Base-by-base conservation (phyloP, 2,329 filamentous ascomycete genomes). In the Claviceps sp. region DNA sequence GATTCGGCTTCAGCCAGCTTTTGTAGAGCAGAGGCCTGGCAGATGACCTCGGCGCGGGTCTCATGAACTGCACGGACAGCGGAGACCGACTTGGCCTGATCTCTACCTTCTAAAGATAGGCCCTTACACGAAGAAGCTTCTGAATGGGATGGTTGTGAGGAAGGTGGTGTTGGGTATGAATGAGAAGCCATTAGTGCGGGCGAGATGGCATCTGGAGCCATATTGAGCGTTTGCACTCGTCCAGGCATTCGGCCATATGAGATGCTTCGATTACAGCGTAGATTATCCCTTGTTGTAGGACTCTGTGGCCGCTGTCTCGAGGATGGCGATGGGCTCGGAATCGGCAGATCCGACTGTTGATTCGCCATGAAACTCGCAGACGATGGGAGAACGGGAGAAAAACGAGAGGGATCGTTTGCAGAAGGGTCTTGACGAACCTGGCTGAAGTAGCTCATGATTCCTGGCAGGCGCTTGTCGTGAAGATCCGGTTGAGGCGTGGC, bases 381-480 rank as follows among this genome's bases (percentile, higher is more conserved):
- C 62, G 58, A 61, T 65, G 63, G 64, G 63, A 68, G 60, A 67
- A 66, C 62, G 68, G 69, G 67, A 56, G 56, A 60, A 57, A 55
- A 57, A 55, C 56, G 59, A 57, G 56, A 56, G 52, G 57, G 49
- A 52, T 57, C 67, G 65, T 60, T 74, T 70, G 70, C 67, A 77
- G 79, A 78, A 82, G 83, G 81, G 75, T 80, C 81, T 77, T 80
- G 80, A 96, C 93, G 84, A 95, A 98, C 93, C 91, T 98, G 93
- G 75, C 85, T 86, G 80, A 97, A 95, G 78, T 93, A 96, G 77
- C 85, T 94, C 79, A 93, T 85, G 74, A 97, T 95, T 68, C 89
- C 88, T 60, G 93, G 93, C 66, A 95, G 77, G 72, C 93, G 86
- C 74, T 95, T 96, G 74, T 98, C 93, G 65, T 87, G 84, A 57